Percentiles rank a stretch among this genome's conserved stretches.
These are phyloP conservation scores for Boletus speciosus DNA, from an alignment of 768 basidiomycete genomes.

Conservation along the genomic window DNA sequence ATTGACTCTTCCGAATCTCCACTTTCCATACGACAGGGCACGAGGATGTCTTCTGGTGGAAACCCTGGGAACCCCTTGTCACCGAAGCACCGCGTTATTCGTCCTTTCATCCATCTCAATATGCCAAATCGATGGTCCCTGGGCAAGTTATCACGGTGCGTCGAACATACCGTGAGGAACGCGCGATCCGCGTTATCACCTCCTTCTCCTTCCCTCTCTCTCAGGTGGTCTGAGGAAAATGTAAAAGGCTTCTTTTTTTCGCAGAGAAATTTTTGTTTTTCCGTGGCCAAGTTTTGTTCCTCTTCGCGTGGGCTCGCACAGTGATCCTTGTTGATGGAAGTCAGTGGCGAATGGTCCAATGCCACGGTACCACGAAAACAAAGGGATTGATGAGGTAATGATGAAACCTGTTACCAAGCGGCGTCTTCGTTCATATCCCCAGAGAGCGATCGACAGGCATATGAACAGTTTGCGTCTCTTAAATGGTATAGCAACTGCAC, in stretches of 20 bases:
- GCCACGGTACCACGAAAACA: conserved; percentile 31
- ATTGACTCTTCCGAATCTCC: conserved; percentile 10
- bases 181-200: conserved; percentile 23
- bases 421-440: conserved; percentile 18
- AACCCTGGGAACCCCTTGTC: conserved; percentile 15
- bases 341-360: conserved; percentile 8
- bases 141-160: neutral
- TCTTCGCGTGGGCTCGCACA: neutral
- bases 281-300: neutral
- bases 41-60: conserved; percentile 18
- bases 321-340: conserved; percentile 11
- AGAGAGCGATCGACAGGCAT: conserved; percentile 18
- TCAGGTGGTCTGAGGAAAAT: neutral
- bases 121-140: conserved; percentile 11
- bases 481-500: conserved; percentile 2
- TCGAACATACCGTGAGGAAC: neutral
- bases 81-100: conserved; percentile 9
- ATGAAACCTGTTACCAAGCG: conserved; percentile 25
- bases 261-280: neutral
- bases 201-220: neutral
- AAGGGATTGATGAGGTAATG: conserved; percentile 28
- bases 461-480: conserved; percentile 4
- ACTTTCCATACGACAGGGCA: conserved; percentile 9
- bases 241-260: neutral
- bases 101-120: conserved; percentile 2